A percentile compares a stretch with the other conserved stretches of the same genome.
phyloP scores from a whole-genome alignment of 352 stramenopile genomes.

The Phytophthora agathidicida region DNA sequence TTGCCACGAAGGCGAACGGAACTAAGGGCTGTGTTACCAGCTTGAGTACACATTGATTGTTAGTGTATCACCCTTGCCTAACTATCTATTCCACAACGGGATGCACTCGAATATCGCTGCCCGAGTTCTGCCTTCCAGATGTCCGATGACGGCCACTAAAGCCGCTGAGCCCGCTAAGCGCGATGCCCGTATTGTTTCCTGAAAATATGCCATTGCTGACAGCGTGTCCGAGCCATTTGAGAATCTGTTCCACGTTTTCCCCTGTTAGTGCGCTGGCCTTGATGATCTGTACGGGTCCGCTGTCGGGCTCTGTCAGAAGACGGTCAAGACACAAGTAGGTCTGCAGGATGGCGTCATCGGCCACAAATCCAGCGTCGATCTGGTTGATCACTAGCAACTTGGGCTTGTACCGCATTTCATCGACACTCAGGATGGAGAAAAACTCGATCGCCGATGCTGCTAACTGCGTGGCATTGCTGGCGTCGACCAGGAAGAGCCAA shows the following conservation, averaged over 20 bases:
- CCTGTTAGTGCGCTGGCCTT: constrained; percentile 67
- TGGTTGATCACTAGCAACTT: constrained; percentile 79
- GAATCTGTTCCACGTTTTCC: constrained; percentile 60
- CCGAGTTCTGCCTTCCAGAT: constrained; percentile 20
- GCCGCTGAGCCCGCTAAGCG: constrained; percentile 13
- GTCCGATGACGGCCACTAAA: constrained; percentile 26
- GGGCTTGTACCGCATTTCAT: constrained; percentile 59
- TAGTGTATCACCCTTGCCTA: not conserved
- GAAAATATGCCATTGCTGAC: constrained; percentile 22
- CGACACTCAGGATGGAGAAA: constrained; percentile 60
- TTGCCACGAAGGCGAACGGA: constrained; percentile 66
- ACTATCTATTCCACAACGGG: constrained; percentile 28
- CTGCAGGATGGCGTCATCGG: constrained; percentile 57
- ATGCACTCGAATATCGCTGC: constrained; percentile 36
- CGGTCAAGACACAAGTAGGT: constrained; percentile 63
- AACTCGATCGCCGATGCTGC: constrained; percentile 61
- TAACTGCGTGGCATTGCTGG: constrained; percentile 59
- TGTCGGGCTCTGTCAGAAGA: constrained; percentile 40
- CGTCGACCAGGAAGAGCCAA: constrained; percentile 75
- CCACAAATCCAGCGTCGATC: constrained; percentile 52
- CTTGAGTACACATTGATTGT: not conserved
- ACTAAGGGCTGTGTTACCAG: constrained; percentile 31
- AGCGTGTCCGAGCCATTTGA: constrained; percentile 60
- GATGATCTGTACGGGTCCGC: constrained; percentile 50
- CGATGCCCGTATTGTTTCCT: constrained; percentile 20